Evolutionary conservation across 768 basidiomycete species (phyloP), one percentile per base, ranked within the genome.

Genomic region (Lactarius pseudohatsudake): DNA sequence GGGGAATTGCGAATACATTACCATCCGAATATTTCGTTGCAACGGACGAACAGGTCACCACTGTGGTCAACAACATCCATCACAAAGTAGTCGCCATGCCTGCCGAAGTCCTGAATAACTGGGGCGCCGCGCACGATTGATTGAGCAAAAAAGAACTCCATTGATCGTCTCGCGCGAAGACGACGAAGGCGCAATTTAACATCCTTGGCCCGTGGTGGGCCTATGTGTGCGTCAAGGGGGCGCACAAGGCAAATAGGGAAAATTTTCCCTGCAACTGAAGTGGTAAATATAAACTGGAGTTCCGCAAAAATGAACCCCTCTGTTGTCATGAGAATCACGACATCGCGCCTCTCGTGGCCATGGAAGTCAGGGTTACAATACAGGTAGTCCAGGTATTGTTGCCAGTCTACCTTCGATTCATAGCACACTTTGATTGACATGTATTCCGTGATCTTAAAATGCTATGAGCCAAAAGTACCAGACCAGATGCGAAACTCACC

Each of bases 121-220:
- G 73, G 61, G 9, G 74, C 77, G 0, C 77, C 76, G 34, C 73
- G 66, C 43, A 76, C 67, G 15, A 79, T 76, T 32, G 77, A 77
- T 13, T 53, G 45, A 10, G 73, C 66, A 20, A 64, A 43, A 18
- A 43, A 43, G 18, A 43, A 43, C 16, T 43, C 18, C 18, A 7
- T 18, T 43, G 41, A 18, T 5, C 5, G 5, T 16, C 16, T 43
- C 16, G 16, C 38, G 3, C 66, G 67, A 20, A 76, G 41, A 3
- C 70, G 57, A 59, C 64, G 64, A 15, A 77, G 67, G 0, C 68
- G 22, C 22, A 78, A 64, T 30, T 78, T 75, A 47, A 71, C 74
- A 50, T 62, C 50, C 9, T 36, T 34, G 18, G 20, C 26, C 8
- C 26, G 57, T 5, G 69, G 67, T 59, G 59, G 45, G 0, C 67